Conservation (phyloP, 2,329 filamentous ascomycete genomes). For the Botrytis fragariae region DNA sequence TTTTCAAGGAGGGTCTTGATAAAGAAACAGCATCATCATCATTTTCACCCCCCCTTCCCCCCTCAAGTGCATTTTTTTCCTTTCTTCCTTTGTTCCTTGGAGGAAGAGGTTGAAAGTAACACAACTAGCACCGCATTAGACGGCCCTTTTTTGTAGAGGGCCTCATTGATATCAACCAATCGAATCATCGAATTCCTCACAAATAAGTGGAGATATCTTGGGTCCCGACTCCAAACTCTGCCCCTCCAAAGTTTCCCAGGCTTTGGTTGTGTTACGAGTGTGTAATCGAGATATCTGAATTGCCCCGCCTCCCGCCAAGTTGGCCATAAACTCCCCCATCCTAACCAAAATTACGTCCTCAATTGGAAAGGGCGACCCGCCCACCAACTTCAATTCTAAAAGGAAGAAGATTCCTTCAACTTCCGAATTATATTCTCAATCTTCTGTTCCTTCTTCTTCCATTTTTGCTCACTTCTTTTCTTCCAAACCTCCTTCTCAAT, state of each 20-base stretch:
- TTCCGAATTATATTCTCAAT: conserved; percentile 5
- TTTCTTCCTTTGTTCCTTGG: conserved; percentile 8
- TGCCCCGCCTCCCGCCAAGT: conserved; percentile 20
- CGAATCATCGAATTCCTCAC: neutral
- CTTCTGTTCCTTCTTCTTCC: neutral
- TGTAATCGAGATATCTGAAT: neutral
- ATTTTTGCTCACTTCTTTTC: neutral
- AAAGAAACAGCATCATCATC: neutral
- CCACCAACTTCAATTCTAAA: conserved; percentile 8
- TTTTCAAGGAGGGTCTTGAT: neutral
- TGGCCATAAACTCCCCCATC: conserved; percentile 18
- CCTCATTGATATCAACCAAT: neutral
- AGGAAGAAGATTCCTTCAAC: neutral
- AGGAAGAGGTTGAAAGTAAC: neutral
- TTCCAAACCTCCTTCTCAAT: neutral
- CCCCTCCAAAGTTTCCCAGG: conserved; percentile 9
- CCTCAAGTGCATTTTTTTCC: neutral
- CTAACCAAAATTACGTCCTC: conserved; percentile 23
- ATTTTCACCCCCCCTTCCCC: neutral
- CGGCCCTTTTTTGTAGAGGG: conserved; percentile 17
- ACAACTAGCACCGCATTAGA: conserved; percentile 18
- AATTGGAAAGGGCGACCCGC: conserved; percentile 22
- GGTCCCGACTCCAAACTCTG: neutral
- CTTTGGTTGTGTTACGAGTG: neutral
- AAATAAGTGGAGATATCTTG: neutral